Base-by-base conservation (phyloP, 139 green algal species). In the Coelastrella sp. region DNA sequence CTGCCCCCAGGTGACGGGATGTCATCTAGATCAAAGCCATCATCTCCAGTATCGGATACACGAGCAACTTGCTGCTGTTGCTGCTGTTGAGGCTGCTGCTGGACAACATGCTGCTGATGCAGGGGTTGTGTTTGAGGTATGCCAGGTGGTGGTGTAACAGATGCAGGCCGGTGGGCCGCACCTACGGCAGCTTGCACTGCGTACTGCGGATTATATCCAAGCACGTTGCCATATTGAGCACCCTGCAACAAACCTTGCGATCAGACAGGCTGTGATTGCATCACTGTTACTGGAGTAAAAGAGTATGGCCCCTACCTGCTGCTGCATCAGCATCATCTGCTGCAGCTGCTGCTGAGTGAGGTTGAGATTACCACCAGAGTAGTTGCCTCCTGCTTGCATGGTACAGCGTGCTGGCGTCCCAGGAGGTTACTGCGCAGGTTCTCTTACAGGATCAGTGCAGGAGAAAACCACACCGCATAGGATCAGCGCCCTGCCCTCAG, bases 21-120 rank as follows among this genome's bases (percentile, higher is more conserved):
- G 75, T 82, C 45, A 27, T 75, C 78, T 53, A 74, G n/a, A 30
- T 84, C 78, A 45, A 74, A 63, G 41, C 60, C 78, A 27, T 75
- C 78, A 62, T 67, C 59, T 2, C 38, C 38, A 43, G 45, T 63
- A 17, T 50, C 57, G 21, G 53, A 67, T 17, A 50, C 23, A 27
- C 75, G 75, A 51, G 53, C 41, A 25, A n/a, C 0, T 41, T 17
- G 13, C 41, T 35, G 21, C 60, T 84, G 78, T 5, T 62, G 60
- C 40, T 45, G 37, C 38, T 74, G 72, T 27, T 37, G 43, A 17
- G 45, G 19, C 21, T 38, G 72, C 72, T 60, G 72, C 45, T 30
- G 37, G 5, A 13, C 27, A n/a, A 6, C 34, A 40, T 53, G 32
- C 73, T 53, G 50, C 51, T 82, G 75, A 2, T 35, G 50, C 15